Conservation (phyloP, 192 early-diverging fungal species). For the Borealophlyctis nickersoniae region DNA sequence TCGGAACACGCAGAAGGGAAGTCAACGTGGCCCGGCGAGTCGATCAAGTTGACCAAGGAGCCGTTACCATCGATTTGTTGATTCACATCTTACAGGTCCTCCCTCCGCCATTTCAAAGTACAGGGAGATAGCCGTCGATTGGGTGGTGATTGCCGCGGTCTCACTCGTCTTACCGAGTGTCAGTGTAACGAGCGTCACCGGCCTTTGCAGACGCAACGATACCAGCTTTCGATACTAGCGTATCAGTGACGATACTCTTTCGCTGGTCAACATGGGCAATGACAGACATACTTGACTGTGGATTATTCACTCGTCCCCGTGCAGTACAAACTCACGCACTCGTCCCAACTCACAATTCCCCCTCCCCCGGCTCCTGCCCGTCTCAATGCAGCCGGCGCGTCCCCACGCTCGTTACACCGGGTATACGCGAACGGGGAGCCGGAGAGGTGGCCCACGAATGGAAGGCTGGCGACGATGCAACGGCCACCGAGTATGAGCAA, state of each 20-base stretch:
- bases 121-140: conserved; percentile 99
- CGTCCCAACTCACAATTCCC: too few relatives aligned
- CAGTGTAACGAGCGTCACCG: conserved; percentile 95
- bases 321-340: too few relatives aligned
- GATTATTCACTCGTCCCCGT: too few relatives aligned
- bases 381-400: too few relatives aligned
- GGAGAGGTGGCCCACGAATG: too few relatives aligned
- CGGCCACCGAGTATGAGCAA: too few relatives aligned
- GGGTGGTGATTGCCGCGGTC: conserved; percentile 99
- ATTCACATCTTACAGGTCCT: conserved; percentile 83
- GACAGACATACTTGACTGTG: too few relatives aligned
- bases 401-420: too few relatives aligned
- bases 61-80: conserved; percentile 79
- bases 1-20: conserved; percentile 99
- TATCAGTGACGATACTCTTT: conserved; percentile 87
- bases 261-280: conserved; percentile 99
- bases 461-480: too few relatives aligned
- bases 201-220: conserved; percentile 94
- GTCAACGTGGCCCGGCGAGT: conserved; percentile 99
- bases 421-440: too few relatives aligned
- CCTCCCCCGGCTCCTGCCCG: too few relatives aligned
- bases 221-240: conserved; percentile 95
- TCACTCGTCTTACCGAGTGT: conserved; percentile 96
- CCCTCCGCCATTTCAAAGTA: conserved; percentile 89
- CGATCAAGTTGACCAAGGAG: conserved; percentile 99